A percentile compares a stretch with the other conserved stretches of the same genome.
Evolutionary conservation across 352 stramenopile species (phyloP).

Genomic region (Pythium aquatile): DNA sequence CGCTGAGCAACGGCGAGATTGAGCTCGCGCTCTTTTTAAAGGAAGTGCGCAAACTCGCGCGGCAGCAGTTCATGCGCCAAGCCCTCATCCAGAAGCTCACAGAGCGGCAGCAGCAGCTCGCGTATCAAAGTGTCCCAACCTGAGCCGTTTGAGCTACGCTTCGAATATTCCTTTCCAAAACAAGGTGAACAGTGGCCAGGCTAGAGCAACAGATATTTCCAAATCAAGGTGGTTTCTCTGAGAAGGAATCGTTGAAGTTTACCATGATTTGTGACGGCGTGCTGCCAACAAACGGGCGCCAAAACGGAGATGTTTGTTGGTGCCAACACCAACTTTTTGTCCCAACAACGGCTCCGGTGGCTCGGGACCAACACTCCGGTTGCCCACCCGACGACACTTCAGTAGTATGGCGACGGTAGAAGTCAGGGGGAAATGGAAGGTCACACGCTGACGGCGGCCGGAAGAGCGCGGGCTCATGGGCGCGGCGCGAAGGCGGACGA

Average conservation of each 20-base stretch:
- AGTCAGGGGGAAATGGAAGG: neutral
- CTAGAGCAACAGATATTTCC: constrained; percentile 6
- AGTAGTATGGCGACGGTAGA: neutral
- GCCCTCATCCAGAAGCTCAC: constrained; percentile 89
- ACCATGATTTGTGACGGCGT: neutral
- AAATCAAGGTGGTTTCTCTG: neutral
- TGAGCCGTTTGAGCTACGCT: constrained; percentile 3
- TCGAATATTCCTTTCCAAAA: neutral
- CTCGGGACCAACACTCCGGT: constrained; percentile 3
- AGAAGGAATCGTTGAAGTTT: too few species aligned
- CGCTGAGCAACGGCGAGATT: constrained; percentile 87
- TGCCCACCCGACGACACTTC: neutral
- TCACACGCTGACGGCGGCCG: neutral
- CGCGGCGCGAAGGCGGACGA: neutral
- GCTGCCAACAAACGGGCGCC: neutral
- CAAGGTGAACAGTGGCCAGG: neutral
- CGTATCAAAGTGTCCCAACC: constrained; percentile 45
- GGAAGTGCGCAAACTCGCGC: constrained; percentile 86
- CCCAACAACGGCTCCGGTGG: neutral
- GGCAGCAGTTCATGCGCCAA: constrained; percentile 90
- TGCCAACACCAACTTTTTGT: neutral
- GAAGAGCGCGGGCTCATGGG: neutral
- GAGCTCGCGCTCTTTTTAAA: constrained; percentile 82
- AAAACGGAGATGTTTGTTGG: neutral
- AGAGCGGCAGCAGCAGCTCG: constrained; percentile 66